Percentiles rank a stretch among this genome's conserved stretches.
These are phyloP conservation scores for Pisolithus thermaeus DNA, from an alignment of 1,284 basidiomycete species.

Conservation along the genomic window DNA sequence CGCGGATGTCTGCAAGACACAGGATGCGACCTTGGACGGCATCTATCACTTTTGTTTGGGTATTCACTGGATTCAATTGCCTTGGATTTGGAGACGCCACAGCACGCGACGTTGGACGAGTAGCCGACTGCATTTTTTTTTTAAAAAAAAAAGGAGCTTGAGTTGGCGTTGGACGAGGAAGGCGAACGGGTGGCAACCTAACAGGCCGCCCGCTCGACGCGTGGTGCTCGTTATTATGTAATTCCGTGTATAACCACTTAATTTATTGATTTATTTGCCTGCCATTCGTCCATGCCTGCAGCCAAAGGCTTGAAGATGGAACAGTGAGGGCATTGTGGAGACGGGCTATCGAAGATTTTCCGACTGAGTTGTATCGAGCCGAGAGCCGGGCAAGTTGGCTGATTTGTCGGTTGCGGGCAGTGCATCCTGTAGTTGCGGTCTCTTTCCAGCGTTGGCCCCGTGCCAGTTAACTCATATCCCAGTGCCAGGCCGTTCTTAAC, in stretches of 20 bases:
- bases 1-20: conserved; percentile 94
- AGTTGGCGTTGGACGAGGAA: conserved; percentile 12
- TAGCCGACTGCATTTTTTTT: conserved; percentile 35
- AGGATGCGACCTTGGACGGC: conserved; percentile 82
- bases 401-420: neutral
- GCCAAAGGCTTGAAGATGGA: neutral
- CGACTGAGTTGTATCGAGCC: neutral
- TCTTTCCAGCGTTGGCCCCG: neutral
- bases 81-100: conserved; percentile 51
- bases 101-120: conserved; percentile 54
- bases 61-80: conserved; percentile 50
- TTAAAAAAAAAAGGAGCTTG: conserved; percentile 2
- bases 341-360: too few relatives aligned
- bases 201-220: neutral
- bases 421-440: neutral
- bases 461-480: neutral
- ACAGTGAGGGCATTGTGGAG: neutral
- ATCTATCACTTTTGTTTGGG: conserved; percentile 73
- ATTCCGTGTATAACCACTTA: conserved; percentile 7
- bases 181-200: conserved; percentile 2
- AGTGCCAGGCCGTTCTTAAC: neutral
- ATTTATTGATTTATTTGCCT: too few relatives aligned
- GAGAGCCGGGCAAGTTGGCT: neutral
- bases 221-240: conserved; percentile 17
- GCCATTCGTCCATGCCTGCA: neutral